phyloP scores from a whole-genome alignment of 163 green algal species.

The Coccomyxa subellipsoidea region DNA sequence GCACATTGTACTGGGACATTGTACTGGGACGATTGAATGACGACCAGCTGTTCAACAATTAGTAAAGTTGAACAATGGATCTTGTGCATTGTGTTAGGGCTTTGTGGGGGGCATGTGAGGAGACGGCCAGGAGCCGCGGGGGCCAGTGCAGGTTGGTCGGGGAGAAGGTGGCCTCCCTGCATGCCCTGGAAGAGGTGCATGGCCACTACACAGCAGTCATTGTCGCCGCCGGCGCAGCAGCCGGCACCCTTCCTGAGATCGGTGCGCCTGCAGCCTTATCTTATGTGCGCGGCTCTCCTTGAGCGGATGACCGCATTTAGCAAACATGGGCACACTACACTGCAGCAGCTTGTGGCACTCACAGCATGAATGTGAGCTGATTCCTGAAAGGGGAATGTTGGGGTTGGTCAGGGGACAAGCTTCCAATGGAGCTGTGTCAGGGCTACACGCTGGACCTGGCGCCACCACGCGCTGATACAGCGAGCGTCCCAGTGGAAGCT shows the following conservation, averaged over 20 bases:
- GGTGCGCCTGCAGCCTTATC: not conserved
- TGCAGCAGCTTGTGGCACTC: not conserved
- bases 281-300: not conserved
- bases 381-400: too few relatives aligned
- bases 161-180: constrained; percentile 30
- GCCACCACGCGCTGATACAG: not conserved
- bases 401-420: not conserved
- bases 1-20: too few relatives aligned
- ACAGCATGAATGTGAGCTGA: not conserved
- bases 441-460: constrained; percentile 55
- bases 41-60: too few relatives aligned
- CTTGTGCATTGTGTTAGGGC: constrained; percentile 20
- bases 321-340: too few relatives aligned
- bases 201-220: constrained; percentile 46
- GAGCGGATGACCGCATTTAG: too few relatives aligned
- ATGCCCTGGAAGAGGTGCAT: constrained; percentile 15
- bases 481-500: not conserved
- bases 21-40: too few relatives aligned
- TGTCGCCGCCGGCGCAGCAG: constrained; percentile 58
- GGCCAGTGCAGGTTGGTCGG: constrained; percentile 32
- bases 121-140: constrained; percentile 11
- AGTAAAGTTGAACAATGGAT: too few relatives aligned
- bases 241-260: constrained; percentile 49
- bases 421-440: constrained; percentile 50
- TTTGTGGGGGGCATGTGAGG: constrained; percentile 69